Base-by-base conservation (phyloP, 495 filamentous ascomycete genomes). In the Aspergillus bridgeri region DNA sequence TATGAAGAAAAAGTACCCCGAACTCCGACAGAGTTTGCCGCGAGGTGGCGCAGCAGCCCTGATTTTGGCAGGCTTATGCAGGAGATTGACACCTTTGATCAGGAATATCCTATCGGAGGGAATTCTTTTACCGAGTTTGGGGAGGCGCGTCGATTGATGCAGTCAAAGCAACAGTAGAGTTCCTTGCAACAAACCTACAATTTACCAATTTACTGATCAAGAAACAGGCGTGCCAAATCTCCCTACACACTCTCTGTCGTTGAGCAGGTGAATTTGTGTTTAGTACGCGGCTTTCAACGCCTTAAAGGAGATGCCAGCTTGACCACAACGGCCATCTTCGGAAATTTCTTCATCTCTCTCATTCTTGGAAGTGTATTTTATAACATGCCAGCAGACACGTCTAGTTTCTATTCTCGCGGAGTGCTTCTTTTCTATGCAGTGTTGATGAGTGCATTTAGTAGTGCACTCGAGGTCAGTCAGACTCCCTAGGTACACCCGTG, bases 381-480 rank as follows among this genome's bases (percentile, higher is more conserved):
- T 71, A 86, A 92, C 61, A 69, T 90, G 6, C 70, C 77, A 33
- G 64, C 53, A 3, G 75, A 76, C 43, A 89, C 89, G 3, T 62
- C 64, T 38, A 87, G 81, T 64, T 91, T 95, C 71, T 94, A 82
- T 74, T 76, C 81, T 60, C 79, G 88, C 22, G 88, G 87, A 20
- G 86, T 86, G 54, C 75, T 93, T 13, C 75, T 95, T 29, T 95
- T 94, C 80, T 93, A 94, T 64, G 87, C 89, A 51, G 83, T 90
- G 61, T 77, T 94, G 24, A 51, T 92, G 74, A 92, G 91, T 65
- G 90, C 90, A 22, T 92, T 94, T 58, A 75, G 83, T 58, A 86
- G 80, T 65, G 82, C 81, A 60, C 76, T 90, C 18, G 90, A 92
- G 68, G 81, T 84, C 17, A 65, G 51, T 89, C 69, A 70, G 84